Base-by-base conservation (phyloP, 2,329 filamentous ascomycete genomes). In the Macrophomina phaseolina region DNA sequence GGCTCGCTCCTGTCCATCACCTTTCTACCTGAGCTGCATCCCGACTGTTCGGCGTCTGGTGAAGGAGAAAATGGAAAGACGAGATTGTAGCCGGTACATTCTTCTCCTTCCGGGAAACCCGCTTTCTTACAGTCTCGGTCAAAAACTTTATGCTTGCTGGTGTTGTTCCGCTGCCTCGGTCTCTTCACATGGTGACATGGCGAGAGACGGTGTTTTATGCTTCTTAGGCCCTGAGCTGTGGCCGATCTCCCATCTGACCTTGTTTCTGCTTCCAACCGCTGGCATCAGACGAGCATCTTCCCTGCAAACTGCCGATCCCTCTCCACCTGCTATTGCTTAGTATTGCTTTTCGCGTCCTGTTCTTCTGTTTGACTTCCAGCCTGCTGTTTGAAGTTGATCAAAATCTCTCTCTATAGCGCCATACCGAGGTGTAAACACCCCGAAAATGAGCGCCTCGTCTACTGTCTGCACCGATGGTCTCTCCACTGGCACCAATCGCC, bases 311-410 rank as follows among this genome's bases (percentile, higher is more conserved):
- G 56, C 56, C n/a, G 42, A 61, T 48, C 56, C 48, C 56, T 45
- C 12, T 46, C 9, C 42, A 48, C 56, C 40, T 46, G 14, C 38
- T 11, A 4, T 18, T 34, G 30, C 42, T 23, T 12, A 36, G 28
- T 42, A 61, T 61, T 48, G 42, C 56, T 61, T 48, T 61, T 48
- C 56, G 32, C 28, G 40, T 48, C 42, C 56, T 61, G 36, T 53
- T 28, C 56, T 48, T 28, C 56, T 61, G 40, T 61, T 61, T 61
- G 28, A 61, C 56, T 61, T 34, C 16, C 11, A 18, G 56, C 16
- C 56, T 61, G 40, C 56, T 34, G 56, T 61, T 30, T 18, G 42
- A 48, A 42, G 42, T 61, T 61, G 8, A 61, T 14, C 56, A 48
- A 9, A 3, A 28, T 53, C 51, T 28, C 30, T 36, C 18, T 36